These are phyloP conservation scores for Colletotrichum truncatum DNA, from an alignment of 2,329 filamentous ascomycete species.

Conservation along the genomic window DNA sequence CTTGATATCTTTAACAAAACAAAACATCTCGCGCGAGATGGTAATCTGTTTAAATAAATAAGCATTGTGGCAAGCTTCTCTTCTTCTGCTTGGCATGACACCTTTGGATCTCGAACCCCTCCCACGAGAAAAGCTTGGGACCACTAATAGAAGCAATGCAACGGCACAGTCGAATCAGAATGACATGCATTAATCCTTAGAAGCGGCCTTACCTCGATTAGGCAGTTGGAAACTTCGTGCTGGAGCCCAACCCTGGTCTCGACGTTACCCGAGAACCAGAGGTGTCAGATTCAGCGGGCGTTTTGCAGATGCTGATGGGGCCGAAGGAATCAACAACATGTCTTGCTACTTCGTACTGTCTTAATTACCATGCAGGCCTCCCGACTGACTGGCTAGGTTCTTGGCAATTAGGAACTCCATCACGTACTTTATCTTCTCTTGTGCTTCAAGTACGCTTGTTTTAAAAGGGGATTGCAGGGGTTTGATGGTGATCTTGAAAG, in stretches of 20 bases:
- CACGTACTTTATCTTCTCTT: conserved; percentile 34
- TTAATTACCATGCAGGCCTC: conserved; percentile 59
- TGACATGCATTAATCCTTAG: not conserved
- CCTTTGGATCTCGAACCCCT: not conserved
- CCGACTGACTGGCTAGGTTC: conserved; percentile 56
- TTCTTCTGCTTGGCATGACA: not conserved
- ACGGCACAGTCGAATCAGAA: not conserved
- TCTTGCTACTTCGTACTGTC: conserved; percentile 52
- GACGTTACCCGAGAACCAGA: too few species aligned
- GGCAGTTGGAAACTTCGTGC: not conserved
- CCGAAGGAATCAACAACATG: conserved; percentile 34
- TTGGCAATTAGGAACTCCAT: conserved; percentile 55
- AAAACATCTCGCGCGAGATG: accelerated
- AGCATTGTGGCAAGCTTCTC: not conserved
- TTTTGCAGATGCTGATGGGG: conserved; percentile 23
- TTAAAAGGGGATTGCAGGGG: conserved; percentile 39
- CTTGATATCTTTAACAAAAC: accelerated
- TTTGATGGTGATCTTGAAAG: conserved; percentile 41
- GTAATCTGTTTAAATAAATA: not conserved
- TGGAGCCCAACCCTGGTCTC: not conserved
- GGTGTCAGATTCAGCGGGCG: conserved; percentile 36
- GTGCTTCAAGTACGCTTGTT: conserved; percentile 38
- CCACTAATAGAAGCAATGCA: not conserved
- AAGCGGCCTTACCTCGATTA: not conserved
- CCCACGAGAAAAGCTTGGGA: too few species aligned